These are phyloP conservation scores for Thuidium tamariscinum DNA, from an alignment of 225 moss, liverwort and hornwort genomes.

Conservation along the genomic window DNA sequence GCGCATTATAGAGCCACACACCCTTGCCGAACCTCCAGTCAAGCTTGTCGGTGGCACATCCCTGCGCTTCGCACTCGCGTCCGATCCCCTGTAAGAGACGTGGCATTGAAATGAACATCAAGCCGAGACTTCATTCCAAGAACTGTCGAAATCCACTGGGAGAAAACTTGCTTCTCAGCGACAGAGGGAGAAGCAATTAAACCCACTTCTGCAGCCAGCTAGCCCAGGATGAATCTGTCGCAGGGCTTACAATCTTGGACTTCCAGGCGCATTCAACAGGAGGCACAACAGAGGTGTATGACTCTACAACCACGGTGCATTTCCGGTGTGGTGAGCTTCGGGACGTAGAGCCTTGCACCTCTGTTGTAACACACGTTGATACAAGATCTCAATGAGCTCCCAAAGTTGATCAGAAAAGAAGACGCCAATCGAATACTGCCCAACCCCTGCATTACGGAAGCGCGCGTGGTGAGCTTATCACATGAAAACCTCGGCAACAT, in stretches of 20 bases:
- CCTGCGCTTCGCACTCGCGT: not conserved
- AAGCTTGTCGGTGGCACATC: not conserved
- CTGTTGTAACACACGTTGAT: constrained; percentile 1
- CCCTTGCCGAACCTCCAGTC: constrained; percentile 14
- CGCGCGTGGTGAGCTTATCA: not conserved
- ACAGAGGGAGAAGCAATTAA: not conserved
- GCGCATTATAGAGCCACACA: constrained; percentile 38
- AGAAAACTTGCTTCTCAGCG: not conserved
- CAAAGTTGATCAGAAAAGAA: not conserved
- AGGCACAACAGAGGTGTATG: constrained; percentile 31
- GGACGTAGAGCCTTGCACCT: constrained; percentile 27
- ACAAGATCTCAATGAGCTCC: not conserved
- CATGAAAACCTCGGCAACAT: not conserved
- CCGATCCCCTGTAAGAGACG: not conserved
- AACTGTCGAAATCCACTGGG: not conserved
- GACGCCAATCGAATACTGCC: not conserved
- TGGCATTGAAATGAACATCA: not conserved
- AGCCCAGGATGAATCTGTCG: not conserved
- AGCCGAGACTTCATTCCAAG: not conserved
- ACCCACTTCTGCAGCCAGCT: not conserved
- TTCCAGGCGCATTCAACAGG: not conserved
- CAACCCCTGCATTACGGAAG: not conserved
- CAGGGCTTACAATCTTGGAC: not conserved
- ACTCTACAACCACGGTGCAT: constrained; percentile 34
- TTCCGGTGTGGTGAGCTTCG: not conserved